Evolutionary conservation across 495 filamentous ascomycete genomes (phyloP).

Genomic region (Hypoxylon rickii): DNA sequence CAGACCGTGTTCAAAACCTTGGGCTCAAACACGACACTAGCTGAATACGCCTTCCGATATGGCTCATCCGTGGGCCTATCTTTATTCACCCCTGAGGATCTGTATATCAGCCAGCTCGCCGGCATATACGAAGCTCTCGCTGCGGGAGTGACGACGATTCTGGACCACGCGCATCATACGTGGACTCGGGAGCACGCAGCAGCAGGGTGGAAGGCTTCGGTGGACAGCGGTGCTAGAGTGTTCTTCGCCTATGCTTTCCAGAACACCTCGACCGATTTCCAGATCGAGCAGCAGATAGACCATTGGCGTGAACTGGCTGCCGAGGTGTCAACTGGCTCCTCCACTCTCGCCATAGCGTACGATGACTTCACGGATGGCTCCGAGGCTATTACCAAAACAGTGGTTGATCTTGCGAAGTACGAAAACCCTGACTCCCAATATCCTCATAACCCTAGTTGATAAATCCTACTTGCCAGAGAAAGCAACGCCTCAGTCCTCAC

Average conservation of each 20-base stretch:
- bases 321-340: constrained; percentile 10
- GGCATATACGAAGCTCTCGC: constrained; percentile 48
- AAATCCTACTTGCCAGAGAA: constrained; percentile 17
- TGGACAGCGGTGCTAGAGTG: constrained; percentile 45
- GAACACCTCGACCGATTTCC: constrained; percentile 29
- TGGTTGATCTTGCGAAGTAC: constrained; percentile 31
- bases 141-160: constrained; percentile 30
- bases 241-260: constrained; percentile 41
- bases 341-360: constrained; percentile 41
- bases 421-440: not conserved
- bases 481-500: constrained; percentile 43
- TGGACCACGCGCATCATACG: constrained; percentile 45
- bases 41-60: constrained; percentile 39
- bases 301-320: constrained; percentile 35
- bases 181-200: constrained; percentile 45
- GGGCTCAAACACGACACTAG: constrained; percentile 39
- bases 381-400: constrained; percentile 21
- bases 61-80: not conserved
- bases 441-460: not conserved
- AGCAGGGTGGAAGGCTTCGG: constrained; percentile 41
- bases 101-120: constrained; percentile 47
- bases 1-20: constrained; percentile 52
- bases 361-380: constrained; percentile 34
- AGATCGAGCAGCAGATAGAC: constrained; percentile 28
- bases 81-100: constrained; percentile 40